phyloP scores from a whole-genome alignment of 139 green algal species.

The Chlamydomonas urium region DNA sequence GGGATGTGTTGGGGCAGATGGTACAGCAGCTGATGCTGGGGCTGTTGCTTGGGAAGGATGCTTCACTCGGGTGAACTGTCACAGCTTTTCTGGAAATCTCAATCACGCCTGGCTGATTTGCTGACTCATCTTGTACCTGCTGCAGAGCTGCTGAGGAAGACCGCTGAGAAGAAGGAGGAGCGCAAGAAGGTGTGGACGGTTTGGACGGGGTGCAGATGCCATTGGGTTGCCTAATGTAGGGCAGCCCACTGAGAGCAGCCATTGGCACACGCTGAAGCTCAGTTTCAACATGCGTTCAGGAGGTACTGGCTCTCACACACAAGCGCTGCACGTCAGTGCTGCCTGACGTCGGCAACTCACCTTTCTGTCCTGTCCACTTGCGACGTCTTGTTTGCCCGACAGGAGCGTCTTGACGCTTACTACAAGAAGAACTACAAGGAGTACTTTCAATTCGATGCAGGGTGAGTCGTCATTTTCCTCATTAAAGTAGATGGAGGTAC shows the following conservation, averaged over 20 bases:
- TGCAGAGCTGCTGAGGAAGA: not conserved
- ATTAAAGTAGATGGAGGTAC: too few relatives aligned
- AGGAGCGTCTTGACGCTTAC: conserved; percentile 5
- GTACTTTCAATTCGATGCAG: not conserved
- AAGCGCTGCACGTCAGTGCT: not conserved
- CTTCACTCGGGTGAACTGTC: not conserved
- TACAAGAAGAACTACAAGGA: conserved; percentile 1
- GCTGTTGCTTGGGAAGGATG: not conserved
- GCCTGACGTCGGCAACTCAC: not conserved
- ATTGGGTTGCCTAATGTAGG: too few relatives aligned
- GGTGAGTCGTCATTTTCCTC: conserved; percentile 1
- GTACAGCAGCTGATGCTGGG: not conserved
- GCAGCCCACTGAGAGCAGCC: too few relatives aligned
- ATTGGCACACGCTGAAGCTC: not conserved
- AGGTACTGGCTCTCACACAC: not conserved
- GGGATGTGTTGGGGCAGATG: not conserved
- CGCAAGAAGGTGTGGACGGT: conserved; percentile 5
- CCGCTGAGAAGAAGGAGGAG: conserved; percentile 3
- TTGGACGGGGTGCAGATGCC: too few relatives aligned
- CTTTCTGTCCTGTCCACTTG: not conserved
- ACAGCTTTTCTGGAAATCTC: not conserved
- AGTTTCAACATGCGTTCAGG: not conserved
- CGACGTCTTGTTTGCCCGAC: not conserved
- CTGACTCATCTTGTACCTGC: conserved; percentile 2
- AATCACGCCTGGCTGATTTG: not conserved